Base-by-base conservation (phyloP, 2,329 filamentous ascomycete species). In the Exophiala alcalophila region DNA sequence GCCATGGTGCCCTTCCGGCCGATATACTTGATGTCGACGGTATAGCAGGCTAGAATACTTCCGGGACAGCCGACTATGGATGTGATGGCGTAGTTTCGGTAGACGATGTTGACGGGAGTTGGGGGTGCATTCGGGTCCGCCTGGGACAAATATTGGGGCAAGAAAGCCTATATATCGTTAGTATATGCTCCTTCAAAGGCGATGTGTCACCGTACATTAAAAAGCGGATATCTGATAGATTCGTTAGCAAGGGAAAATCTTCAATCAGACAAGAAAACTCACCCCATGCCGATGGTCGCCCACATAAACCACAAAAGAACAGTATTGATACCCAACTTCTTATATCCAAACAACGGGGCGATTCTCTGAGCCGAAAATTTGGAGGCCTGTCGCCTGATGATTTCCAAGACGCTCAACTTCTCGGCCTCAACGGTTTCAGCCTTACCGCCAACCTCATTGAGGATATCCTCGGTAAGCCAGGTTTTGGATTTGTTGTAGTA, bases 31-130 rank as follows among this genome's bases (percentile, higher is more conserved):
- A 83, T 57, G 58, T 91, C 83, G n/a, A 90, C 83, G 0, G 88
- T 68, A 1, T 73, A 59, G 0, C 82, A 84, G 6, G 84, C 86
- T 2, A 87, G 53, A 0, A 90, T 62, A 1, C 83, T 83, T 0
- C 86, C 86, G 0, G 86, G 86, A 0, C 91, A 69, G 0, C 83
- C 84, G 46, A 88, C 73, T 0, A 77, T 73, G 3, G 84, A 80
- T 39, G 87, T 84, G 55, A 90, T 85, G 10, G 88, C 71, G 4
- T 80, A 83, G 66, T 91, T 89, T n/a, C 86, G 79, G 62, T 89
- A 91, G 0, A 82, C 86, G 26, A 84, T 67, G 54, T 84, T 83
- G 0, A 82, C 86, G 30, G 79, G 84, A 5, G 82, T 81, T 50
- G 88, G 84, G 11, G 81, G 81, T 48, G 86, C 86, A 29, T 84